Percentiles rank a stretch among this genome's conserved stretches.
These are phyloP conservation scores for Yamadazyma endophytica DNA, from an alignment of 805 yeast species.

Conservation along the genomic window DNA sequence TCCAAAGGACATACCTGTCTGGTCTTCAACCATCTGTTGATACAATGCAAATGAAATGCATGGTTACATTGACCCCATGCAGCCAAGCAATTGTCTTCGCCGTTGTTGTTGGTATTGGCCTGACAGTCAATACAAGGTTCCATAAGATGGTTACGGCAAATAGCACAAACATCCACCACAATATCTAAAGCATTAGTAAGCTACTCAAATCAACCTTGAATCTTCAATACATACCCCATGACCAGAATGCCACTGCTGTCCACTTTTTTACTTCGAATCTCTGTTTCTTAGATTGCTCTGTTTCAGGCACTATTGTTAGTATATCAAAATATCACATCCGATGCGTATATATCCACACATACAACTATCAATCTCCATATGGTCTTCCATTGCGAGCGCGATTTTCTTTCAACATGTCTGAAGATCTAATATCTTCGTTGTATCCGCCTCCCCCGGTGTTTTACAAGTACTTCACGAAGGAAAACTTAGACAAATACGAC, in stretches of 20 bases:
- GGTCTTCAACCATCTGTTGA: conserved; percentile 89
- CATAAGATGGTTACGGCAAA: conserved; percentile 97
- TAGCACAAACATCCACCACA: conserved; percentile 94
- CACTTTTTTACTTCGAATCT: conserved; percentile 93
- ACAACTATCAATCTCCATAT: conserved; percentile 30
- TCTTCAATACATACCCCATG: conserved; percentile 65
- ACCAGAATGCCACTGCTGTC: conserved; percentile 99
- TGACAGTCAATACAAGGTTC: conserved; percentile 98
- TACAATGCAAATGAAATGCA: conserved; percentile 98
- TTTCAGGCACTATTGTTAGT: conserved; percentile 17
- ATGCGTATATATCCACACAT: conserved; percentile 14
- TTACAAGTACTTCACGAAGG: conserved; percentile 66
- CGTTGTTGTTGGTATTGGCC: conserved; percentile 61
- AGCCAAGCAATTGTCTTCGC: conserved; percentile 77
- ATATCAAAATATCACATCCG: neutral
- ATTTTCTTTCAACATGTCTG: conserved; percentile 6
- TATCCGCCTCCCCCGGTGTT: conserved; percentile 96
- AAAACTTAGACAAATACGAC: conserved; percentile 48
- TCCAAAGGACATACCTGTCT: conserved; percentile 97
- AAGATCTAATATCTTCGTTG: conserved; percentile 53
- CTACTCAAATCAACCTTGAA: conserved; percentile 3
- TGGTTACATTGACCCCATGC: conserved; percentile 98
- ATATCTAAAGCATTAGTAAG: conserved; percentile 44
- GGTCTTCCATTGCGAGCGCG: conserved; percentile 15
- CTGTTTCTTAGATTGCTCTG: conserved; percentile 40